Evolutionary conservation across 2,329 filamentous ascomycete species (phyloP), one percentile per base, ranked within the genome.

Genomic region (Talaromyces albobiverticillius): DNA sequence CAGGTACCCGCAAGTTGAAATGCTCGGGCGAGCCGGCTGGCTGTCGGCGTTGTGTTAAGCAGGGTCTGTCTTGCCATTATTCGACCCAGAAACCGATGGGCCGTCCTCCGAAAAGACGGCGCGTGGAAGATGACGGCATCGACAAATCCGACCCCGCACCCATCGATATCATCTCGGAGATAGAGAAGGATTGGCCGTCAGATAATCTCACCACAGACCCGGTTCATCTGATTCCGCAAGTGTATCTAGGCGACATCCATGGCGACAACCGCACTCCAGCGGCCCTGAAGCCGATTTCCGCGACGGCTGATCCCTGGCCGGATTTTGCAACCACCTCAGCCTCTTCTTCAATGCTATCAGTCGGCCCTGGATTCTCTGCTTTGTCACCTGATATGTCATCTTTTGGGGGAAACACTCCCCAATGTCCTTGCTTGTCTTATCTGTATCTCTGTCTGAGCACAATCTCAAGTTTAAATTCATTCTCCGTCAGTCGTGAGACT

Each of bases 11-110:
- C 40, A 78, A 78, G 59, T 61, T 78, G 53, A 77, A 76, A 67
- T 78, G 76, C 62, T 76, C 76, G 1, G 75, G 76, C 2, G 73
- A 77, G 54, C 46, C 62, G n/a, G 60, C 59, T 9, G 75, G 75
- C 7, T 78, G 75, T 55, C 64, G 59, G 51, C 70, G 75, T 52
- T 78, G 75, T 56, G 50, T 68, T 34, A 74, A 71, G 48, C 73
- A 78, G 54, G 64, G 64, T 4, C 62, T 78, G 22, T 46, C 52
- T 47, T 78, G 75, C 57, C 70, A 75, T 53, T 78, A 77, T 60
- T 78, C 75, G 4, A 60, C 70, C 52, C 75, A 77, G 60, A 78
- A 77, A 59, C 74, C 71, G 57, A 78, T 78, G 75, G 75, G 75
- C 23, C 67, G 75, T 14, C 75, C 75, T 1, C 72, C 71, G 18